Base-by-base conservation (phyloP, 805 yeast genomes). In the Candida saitoana region DNA sequence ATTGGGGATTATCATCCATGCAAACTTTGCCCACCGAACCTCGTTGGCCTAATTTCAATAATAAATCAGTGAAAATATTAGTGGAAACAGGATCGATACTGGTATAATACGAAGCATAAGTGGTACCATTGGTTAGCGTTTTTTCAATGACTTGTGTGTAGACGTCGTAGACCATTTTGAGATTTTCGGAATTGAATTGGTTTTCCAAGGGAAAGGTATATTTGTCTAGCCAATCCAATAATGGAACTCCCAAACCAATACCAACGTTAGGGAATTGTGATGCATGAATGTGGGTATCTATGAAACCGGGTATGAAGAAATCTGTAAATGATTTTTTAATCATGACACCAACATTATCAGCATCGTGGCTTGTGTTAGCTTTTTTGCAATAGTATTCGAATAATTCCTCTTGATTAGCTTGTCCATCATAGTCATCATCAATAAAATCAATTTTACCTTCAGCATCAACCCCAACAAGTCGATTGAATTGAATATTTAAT, bases 1-100 rank as follows among this genome's bases (percentile, higher is more conserved):
- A 67, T 3, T 54, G 40, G 1, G 87, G 77, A 63, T 87, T 82
- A 46, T 77, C 75, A 57, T 89, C 84, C 98, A 93, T 93, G 59
- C 98, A 93, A 16, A 88, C 96, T 52, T 91, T 83, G 3, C 99
- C 99, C 30, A 93, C 79, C 41, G 86, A 74, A 0, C 96, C 96
- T 46, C 97, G 71, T 62, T 90, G 98, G 30, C 96, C 96, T 22
- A 66, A 51, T 31, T 67, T 46, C 9, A 81, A 64, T 27, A 91
- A 80, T 12, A 84, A 58, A 44, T 83, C 84, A 1, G 95, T 96
- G 54, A 93, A 75, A 29, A 83, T 52, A 39, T 82, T 82, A 2
- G 97, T 77, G 3, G 96, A 81, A 5, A 76, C 77, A 0, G 82
- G 69, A 56, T 91, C 95, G 36, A 87, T 82, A 0, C 98, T 89